These are phyloP conservation scores for Tetrahymena thermophila DNA, from an alignment of 73 alveolate genomes.

Conservation along the genomic window DNA sequence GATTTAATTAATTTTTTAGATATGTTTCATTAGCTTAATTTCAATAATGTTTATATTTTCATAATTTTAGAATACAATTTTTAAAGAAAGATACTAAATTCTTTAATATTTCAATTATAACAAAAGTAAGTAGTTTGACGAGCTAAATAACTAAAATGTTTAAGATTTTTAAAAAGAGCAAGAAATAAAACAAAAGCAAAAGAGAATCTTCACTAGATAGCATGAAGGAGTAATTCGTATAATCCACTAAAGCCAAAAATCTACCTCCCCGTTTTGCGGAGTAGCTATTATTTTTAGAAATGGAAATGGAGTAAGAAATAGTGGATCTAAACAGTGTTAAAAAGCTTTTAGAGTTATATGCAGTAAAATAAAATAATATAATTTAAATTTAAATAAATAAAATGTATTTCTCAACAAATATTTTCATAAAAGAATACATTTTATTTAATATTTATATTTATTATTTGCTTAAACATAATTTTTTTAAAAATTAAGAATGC, in stretches of 20 bases:
- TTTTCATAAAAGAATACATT: neutral
- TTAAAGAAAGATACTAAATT: neutral
- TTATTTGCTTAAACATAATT: neutral
- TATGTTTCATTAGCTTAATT: neutral
- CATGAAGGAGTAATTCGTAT: neutral
- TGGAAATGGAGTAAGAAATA: slow-evolving; percentile 32
- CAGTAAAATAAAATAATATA: neutral
- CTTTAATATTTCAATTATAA: neutral
- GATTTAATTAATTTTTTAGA: neutral
- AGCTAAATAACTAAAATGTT: neutral
- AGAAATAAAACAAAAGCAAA: neutral
- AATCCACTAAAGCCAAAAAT: slow-evolving; percentile 1
- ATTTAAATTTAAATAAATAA: neutral
- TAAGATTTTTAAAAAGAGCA: neutral
- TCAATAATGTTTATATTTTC: neutral
- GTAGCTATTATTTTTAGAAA: slow-evolving; percentile 22
- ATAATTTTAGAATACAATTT: neutral
- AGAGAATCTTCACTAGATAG: neutral
- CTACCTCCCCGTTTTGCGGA: slow-evolving; percentile 43
- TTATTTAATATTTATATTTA: neutral
- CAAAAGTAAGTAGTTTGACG: neutral
- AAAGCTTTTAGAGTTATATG: slow-evolving; percentile 22
- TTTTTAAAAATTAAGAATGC: slow-evolving; percentile 2
- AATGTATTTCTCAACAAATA: neutral
- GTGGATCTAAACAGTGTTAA: slow-evolving; percentile 26